Evolutionary conservation across 306 rosid species (phyloP).

Genomic region (Rosa persica): DNA sequence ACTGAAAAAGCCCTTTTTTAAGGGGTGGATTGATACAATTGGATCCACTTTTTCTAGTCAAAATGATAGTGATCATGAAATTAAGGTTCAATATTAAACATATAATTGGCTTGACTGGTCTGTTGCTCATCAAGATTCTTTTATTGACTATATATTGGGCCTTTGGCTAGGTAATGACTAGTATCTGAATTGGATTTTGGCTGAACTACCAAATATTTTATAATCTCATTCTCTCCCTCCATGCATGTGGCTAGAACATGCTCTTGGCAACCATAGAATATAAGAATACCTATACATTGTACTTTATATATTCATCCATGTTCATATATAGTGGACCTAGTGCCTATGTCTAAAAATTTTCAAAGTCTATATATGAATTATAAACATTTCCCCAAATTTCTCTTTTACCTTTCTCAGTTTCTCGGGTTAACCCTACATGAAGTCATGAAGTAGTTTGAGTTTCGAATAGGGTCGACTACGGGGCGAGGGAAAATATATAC

Average conservation of each 20-base stretch:
- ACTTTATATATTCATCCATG: not conserved
- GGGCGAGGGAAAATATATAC: not conserved
- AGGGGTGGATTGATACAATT: not conserved
- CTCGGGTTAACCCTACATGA: not conserved
- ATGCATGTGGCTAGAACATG: slow-evolving; percentile 14
- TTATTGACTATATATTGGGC: not conserved
- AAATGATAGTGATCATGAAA: not conserved
- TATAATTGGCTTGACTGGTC: not conserved
- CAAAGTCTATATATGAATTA: not conserved
- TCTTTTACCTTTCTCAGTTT: not conserved
- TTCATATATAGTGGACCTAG: not conserved
- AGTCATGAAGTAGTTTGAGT: not conserved
- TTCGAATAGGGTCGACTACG: not conserved
- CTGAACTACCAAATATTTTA: not conserved
- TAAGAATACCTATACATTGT: not conserved
- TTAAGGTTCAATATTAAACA: not conserved
- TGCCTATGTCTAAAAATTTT: not conserved
- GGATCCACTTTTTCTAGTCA: not conserved
- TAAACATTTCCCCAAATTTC: not conserved
- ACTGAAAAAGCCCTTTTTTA: not conserved
- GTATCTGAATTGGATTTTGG: not conserved
- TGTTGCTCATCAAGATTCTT: not conserved
- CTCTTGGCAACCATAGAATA: not conserved
- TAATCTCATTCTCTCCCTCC: not conserved
- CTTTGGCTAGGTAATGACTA: not conserved